Conservation (phyloP, 2,329 filamentous ascomycete genomes). For the Venturiaceae sp. region DNA sequence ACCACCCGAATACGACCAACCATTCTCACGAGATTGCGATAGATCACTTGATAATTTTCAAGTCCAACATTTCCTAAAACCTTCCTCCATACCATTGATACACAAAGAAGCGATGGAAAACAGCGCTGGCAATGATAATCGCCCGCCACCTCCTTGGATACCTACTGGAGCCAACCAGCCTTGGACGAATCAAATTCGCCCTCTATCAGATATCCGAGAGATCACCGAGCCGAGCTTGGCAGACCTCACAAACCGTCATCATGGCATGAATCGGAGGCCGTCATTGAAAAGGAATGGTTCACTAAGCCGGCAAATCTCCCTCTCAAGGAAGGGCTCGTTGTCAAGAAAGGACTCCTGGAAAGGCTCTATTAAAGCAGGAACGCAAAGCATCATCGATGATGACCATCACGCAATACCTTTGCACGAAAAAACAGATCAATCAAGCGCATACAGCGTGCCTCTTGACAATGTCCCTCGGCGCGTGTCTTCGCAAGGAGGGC, state of each 20-base stretch:
- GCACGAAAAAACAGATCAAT: conserved; percentile 5
- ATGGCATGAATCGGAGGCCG: conserved; percentile 3
- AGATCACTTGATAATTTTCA: neutral
- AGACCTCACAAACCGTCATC: conserved; percentile 22
- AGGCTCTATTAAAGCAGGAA: neutral
- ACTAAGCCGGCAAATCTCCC: conserved; percentile 6
- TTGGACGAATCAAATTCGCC: conserved; percentile 25
- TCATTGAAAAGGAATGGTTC: conserved; percentile 16
- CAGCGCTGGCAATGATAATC: neutral
- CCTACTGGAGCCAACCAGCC: conserved; percentile 6
- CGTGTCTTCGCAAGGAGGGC: conserved; percentile 30
- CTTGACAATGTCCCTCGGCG: conserved; percentile 33
- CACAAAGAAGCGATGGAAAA: neutral
- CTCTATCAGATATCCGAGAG: conserved; percentile 40
- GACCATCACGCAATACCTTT: conserved; percentile 8
- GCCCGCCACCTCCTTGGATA: conserved; percentile 6
- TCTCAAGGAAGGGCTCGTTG: neutral
- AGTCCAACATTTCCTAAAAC: neutral
- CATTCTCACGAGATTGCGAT: neutral
- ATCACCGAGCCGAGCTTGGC: conserved; percentile 38
- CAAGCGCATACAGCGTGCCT: conserved; percentile 26
- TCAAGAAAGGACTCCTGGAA: neutral
- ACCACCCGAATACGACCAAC: neutral
- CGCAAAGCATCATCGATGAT: conserved; percentile 9
- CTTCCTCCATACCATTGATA: neutral